phyloP scores from a whole-genome alignment of 2,329 filamentous ascomycete genomes.

The Cladosporium sp. region DNA sequence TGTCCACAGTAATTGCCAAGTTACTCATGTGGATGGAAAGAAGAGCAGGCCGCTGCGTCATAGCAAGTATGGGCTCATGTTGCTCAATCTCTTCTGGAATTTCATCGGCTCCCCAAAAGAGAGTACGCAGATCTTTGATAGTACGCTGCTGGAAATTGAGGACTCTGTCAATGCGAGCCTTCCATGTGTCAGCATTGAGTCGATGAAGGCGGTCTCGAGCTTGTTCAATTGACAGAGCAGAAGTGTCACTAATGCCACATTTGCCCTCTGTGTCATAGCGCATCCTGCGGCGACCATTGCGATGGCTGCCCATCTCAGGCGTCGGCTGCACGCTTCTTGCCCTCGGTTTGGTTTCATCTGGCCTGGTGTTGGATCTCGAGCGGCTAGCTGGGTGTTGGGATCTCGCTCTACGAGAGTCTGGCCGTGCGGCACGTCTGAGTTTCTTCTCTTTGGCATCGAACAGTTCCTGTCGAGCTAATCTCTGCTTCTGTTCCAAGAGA shows the following conservation, averaged over 20 bases:
- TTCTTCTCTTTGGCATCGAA: constrained; percentile 86
- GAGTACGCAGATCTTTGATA: constrained; percentile 75
- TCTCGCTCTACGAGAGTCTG: constrained; percentile 54
- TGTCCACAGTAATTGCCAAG: constrained; percentile 81
- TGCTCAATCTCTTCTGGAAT: constrained; percentile 80
- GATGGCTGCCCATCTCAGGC: constrained; percentile 27
- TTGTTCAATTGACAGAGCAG: constrained; percentile 72
- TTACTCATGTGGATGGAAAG: constrained; percentile 81
- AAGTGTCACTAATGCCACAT: constrained; percentile 68
- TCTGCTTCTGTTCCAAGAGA: constrained; percentile 83
- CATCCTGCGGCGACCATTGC: constrained; percentile 42
- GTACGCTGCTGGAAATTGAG: constrained; percentile 67
- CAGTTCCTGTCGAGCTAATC: constrained; percentile 84
- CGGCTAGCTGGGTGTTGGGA: constrained; percentile 51
- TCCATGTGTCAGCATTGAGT: constrained; percentile 90
- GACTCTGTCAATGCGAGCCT: constrained; percentile 78
- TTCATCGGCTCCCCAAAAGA: constrained; percentile 81
- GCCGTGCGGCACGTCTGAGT: constrained; percentile 50
- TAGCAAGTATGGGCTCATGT: constrained; percentile 78
- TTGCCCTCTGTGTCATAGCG: constrained; percentile 79
- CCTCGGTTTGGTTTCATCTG: constrained; percentile 21
- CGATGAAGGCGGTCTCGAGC: constrained; percentile 73
- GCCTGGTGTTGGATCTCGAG: constrained; percentile 32
- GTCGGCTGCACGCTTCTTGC: constrained; percentile 26
- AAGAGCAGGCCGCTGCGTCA: constrained; percentile 80